These are phyloP conservation scores for Samsoniella hepiali DNA, from an alignment of 2,329 filamentous ascomycete species.

Conservation along the genomic window DNA sequence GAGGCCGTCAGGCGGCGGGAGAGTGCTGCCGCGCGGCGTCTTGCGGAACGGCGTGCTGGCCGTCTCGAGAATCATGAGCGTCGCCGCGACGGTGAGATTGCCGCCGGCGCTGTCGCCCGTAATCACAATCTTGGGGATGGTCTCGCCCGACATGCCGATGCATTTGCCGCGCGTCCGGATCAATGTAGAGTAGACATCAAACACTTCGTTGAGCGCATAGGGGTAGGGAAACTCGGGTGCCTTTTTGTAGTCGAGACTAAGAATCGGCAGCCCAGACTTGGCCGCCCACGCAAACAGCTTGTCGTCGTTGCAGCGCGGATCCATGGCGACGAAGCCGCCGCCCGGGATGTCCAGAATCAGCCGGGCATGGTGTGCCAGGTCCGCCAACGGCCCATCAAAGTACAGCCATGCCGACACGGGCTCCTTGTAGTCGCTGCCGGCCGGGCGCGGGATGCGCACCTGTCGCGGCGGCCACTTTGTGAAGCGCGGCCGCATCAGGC, in stretches of 20 bases:
- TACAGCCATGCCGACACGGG: slow-evolving; percentile 87
- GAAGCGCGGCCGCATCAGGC: slow-evolving; percentile 71
- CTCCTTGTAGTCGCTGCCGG: slow-evolving; percentile 76
- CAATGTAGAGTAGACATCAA: slow-evolving; percentile 43
- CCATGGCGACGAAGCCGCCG: slow-evolving; percentile 95
- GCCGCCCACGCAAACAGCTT: slow-evolving; percentile 90
- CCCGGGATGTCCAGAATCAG: slow-evolving; percentile 88
- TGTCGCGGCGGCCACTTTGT: slow-evolving; percentile 78
- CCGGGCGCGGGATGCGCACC: slow-evolving; percentile 78
- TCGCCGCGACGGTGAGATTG: slow-evolving; percentile 61
- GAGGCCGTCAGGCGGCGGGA: slow-evolving; percentile 75
- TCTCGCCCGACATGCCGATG: slow-evolving; percentile 41
- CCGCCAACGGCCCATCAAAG: slow-evolving; percentile 81
- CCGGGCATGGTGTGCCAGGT: slow-evolving; percentile 71
- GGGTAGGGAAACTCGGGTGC: slow-evolving; percentile 51
- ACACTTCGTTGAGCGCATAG: slow-evolving; percentile 47
- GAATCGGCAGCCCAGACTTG: slow-evolving; percentile 79
- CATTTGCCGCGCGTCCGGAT: slow-evolving; percentile 40
- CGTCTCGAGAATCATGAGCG: slow-evolving; percentile 85
- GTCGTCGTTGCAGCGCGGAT: slow-evolving; percentile 90
- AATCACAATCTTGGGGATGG: slow-evolving; percentile 41
- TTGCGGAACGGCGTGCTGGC: slow-evolving; percentile 43
- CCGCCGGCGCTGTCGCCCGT: slow-evolving; percentile 49
- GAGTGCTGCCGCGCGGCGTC: slow-evolving; percentile 41
- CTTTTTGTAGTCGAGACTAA: slow-evolving; percentile 80